Evolutionary conservation across 148 eudicot genomes (phyloP).

Genomic region (Camellia lanceoleosa): DNA sequence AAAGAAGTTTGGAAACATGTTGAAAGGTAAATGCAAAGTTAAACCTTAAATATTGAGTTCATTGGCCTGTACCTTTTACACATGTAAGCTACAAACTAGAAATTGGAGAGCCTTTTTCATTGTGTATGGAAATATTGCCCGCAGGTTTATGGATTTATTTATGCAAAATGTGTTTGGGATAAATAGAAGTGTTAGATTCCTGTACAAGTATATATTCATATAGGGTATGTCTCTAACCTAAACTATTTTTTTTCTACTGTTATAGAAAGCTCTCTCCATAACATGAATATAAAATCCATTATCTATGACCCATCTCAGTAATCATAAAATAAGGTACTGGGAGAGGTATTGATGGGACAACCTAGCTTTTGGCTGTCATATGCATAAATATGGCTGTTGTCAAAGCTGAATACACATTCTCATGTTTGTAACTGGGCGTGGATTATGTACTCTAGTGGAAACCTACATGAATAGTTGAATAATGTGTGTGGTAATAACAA

Average conservation of each 20-base stretch:
- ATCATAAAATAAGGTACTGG: too few species aligned
- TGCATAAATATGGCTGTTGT: too few species aligned
- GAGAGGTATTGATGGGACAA: too few species aligned
- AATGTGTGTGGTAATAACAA: background rate
- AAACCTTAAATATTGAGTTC: too few species aligned
- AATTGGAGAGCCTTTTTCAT: background rate
- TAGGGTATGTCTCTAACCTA: background rate
- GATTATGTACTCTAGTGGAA: background rate
- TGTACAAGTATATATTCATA: background rate
- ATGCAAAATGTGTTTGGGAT: background rate
- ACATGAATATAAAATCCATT: too few species aligned
- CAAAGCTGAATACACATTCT: too few species aligned
- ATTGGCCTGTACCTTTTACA: background rate
- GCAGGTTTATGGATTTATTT: background rate
- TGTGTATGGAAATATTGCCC: background rate
- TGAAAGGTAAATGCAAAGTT: too few species aligned
- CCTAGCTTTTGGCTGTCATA: too few species aligned
- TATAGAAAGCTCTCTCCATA: background rate
- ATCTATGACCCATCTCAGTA: too few species aligned
- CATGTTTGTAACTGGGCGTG: too few species aligned
- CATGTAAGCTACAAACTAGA: background rate
- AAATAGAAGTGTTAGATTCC: background rate
- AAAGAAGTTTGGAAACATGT: too few species aligned
- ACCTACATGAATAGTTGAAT: background rate
- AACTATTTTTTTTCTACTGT: background rate